Conservation (phyloP, 768 basidiomycete species). For the Kwoniella bestiolae region DNA sequence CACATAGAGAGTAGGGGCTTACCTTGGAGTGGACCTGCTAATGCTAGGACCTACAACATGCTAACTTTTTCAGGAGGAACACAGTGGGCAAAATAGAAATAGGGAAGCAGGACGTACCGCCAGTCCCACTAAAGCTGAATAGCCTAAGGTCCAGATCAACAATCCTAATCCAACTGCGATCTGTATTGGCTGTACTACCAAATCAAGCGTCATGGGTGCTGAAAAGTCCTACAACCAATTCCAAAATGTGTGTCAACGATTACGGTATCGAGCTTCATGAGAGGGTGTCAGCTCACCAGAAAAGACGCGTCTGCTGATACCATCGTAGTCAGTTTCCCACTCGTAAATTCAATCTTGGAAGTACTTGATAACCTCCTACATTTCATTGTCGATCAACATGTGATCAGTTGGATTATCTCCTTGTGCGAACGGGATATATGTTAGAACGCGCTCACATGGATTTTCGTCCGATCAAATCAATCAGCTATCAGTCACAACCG, state of each 20-base stretch:
- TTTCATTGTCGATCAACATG: neutral
- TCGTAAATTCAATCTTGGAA: conserved; percentile 65
- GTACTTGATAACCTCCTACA: conserved; percentile 64
- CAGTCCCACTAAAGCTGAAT: conserved; percentile 68
- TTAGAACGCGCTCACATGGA: conserved; percentile 63
- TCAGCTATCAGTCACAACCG: conserved; percentile 21
- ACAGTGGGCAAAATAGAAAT: neutral
- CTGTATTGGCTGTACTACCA: conserved; percentile 58
- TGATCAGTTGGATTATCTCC: too few relatives aligned
- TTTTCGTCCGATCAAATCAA: conserved; percentile 66
- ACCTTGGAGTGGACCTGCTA: conserved; percentile 67
- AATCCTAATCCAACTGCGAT: conserved; percentile 68
- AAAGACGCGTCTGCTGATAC: conserved; percentile 68
- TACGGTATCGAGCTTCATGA: neutral
- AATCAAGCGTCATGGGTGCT: conserved; percentile 26
- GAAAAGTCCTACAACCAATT: conserved; percentile 30
- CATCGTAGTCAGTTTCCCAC: conserved; percentile 72
- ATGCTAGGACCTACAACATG: conserved; percentile 59
- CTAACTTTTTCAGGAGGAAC: too few relatives aligned
- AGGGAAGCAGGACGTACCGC: conserved; percentile 18
- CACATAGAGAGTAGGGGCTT: too few relatives aligned
- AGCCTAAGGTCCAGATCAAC: conserved; percentile 69
- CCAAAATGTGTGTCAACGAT: neutral
- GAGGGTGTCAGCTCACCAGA: conserved; percentile 57
- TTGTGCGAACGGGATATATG: too few relatives aligned